Evolutionary conservation across 345 rosid genomes (phyloP).

Genomic region (Carallia pectinifolia): DNA sequence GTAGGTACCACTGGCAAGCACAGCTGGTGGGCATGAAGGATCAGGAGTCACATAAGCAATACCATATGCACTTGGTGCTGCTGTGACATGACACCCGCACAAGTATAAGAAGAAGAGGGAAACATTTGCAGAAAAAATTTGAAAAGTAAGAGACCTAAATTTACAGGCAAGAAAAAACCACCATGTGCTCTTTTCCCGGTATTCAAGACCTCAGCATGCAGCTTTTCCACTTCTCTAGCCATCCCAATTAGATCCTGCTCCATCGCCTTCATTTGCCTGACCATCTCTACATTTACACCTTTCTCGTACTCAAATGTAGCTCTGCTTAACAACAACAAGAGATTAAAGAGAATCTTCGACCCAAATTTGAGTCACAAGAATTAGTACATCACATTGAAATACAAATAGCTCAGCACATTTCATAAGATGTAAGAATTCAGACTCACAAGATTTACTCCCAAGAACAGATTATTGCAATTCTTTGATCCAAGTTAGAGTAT

Average conservation of each 20-base stretch:
- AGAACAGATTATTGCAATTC: too few species aligned
- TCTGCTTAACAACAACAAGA: conserved; percentile 34
- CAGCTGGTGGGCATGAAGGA: conserved; percentile 25
- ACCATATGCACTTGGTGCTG: conserved; percentile 32
- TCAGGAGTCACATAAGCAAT: conserved; percentile 24
- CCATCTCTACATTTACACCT: conserved; percentile 60
- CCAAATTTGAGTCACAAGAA: background rate
- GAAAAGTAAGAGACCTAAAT: background rate
- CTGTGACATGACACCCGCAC: conserved; percentile 5
- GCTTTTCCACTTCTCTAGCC: conserved; percentile 63
- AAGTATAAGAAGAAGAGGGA: conserved; percentile 2
- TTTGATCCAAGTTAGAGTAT: too few species aligned
- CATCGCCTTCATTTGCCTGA: conserved; percentile 55
- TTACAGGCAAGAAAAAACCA: conserved; percentile 17
- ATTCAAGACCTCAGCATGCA: conserved; percentile 47
- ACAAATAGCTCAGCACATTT: too few species aligned
- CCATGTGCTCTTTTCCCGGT: conserved; percentile 44
- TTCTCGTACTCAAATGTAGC: conserved; percentile 62
- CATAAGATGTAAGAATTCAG: too few species aligned
- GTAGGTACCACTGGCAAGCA: conserved; percentile 8
- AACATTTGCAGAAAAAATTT: background rate
- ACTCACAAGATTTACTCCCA: too few species aligned
- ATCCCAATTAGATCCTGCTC: conserved; percentile 61
- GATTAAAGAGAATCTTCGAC: background rate
- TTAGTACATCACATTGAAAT: too few species aligned